Percentiles rank a stretch among this genome's conserved stretches.
phyloP scores from a whole-genome alignment of 371 early-diverging fungal species.

The Mycotypha africana region DNA sequence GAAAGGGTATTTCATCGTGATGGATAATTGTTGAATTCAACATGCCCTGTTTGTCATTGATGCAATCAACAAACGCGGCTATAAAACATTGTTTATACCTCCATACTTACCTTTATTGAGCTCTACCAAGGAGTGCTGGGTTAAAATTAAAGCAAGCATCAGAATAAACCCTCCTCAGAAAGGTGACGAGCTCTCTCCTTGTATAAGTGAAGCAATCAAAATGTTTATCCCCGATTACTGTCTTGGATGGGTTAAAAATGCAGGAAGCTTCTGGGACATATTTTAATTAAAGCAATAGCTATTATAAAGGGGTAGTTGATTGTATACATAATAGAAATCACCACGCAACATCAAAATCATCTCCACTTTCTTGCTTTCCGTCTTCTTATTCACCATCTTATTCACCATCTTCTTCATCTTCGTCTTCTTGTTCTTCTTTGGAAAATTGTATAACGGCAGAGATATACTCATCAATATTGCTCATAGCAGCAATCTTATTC shows the following conservation, averaged over 20 bases:
- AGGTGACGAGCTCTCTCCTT: no score
- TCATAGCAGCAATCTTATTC: neutral
- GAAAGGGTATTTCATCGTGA: no score
- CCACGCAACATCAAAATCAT: no score
- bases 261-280: no score
- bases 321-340: no score
- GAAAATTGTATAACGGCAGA: slow-evolving; percentile 1
- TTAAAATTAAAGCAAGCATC: slow-evolving; percentile 1
- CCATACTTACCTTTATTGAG: slow-evolving; percentile 5
- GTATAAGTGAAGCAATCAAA: no score
- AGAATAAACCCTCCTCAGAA: slow-evolving; percentile 2
- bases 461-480: slow-evolving; percentile 6
- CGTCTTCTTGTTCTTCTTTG: neutral
- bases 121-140: slow-evolving; percentile 4
- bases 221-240: no score
- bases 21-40: no score
- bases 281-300: no score
- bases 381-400: slow-evolving; percentile 3
- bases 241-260: no score
- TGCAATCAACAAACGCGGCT: slow-evolving; percentile 1
- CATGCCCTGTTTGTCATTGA: neutral
- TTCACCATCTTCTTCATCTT: neutral
- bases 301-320: no score
- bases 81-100: slow-evolving; percentile 5
- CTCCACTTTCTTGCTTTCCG: neutral